Conservation (phyloP, 2,329 filamentous ascomycete genomes). For the Fusarium agapanthi region DNA sequence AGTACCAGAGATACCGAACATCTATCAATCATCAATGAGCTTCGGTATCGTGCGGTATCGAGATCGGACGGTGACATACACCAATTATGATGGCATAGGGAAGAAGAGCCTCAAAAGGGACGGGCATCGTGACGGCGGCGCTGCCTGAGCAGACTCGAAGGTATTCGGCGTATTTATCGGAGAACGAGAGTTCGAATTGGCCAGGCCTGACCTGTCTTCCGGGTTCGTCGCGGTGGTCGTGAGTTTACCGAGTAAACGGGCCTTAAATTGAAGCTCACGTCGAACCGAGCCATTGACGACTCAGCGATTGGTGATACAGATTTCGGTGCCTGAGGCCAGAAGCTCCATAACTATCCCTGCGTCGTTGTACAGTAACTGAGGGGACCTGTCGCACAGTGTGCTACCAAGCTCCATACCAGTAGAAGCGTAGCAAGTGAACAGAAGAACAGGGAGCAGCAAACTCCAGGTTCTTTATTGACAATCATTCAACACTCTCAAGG, state of each 20-base stretch:
- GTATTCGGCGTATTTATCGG: constrained; percentile 12
- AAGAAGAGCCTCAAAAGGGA: constrained; percentile 71
- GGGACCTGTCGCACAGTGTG: constrained; percentile 1
- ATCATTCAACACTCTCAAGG: background rate
- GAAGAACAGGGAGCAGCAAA: background rate
- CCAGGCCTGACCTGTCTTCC: constrained; percentile 29
- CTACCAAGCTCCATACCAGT: background rate
- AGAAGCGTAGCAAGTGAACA: background rate
- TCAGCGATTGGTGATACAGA: constrained; percentile 39
- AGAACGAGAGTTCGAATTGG: constrained; percentile 36
- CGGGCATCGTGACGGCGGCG: constrained; percentile 58
- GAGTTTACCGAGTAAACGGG: constrained; percentile 35
- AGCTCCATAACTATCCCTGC: constrained; percentile 29
- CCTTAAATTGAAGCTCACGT: constrained; percentile 43
- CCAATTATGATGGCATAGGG: constrained; percentile 71
- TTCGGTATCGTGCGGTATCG: background rate
- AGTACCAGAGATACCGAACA: constrained; percentile 69
- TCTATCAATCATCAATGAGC: constrained; percentile 54
- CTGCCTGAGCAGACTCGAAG: constrained; percentile 45
- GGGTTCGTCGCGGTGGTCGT: constrained; percentile 27
- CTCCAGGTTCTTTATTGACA: background rate
- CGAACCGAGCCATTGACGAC: constrained; percentile 41
- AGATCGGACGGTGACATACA: constrained; percentile 53
- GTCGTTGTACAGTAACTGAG: constrained; percentile 14
- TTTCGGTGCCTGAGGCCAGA: constrained; percentile 40